A percentile compares a stretch with the other conserved stretches of the same genome.
phyloP scores from a whole-genome alignment of 257 asterid genomes.

The Ligustrum vulgare region DNA sequence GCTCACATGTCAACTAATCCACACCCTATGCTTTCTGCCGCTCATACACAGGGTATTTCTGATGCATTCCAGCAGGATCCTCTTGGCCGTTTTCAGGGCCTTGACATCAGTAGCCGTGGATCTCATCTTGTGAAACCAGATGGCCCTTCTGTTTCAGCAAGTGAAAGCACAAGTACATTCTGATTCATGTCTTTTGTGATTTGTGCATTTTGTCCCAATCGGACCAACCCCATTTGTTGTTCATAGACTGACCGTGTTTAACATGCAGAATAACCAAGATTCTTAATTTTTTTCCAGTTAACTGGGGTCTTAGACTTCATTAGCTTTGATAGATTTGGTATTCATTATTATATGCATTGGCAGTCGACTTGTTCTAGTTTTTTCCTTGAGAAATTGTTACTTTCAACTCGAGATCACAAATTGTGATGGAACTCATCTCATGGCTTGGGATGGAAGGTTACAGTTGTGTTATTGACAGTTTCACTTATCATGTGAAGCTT shows the following conservation, averaged over 20 bases:
- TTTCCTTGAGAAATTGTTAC: constrained; percentile 16
- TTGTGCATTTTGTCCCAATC: constrained; percentile 4
- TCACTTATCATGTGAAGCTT: constrained; percentile 31
- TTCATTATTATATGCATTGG: constrained; percentile 8
- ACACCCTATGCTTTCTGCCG: constrained; percentile 35
- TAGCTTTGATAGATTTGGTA: constrained; percentile 22
- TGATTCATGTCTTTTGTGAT: constrained; percentile 25
- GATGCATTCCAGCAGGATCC: constrained; percentile 46
- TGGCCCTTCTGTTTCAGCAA: constrained; percentile 56
- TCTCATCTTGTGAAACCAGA: constrained; percentile 58
- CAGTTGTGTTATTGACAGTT: background rate
- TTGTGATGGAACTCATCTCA: background rate
- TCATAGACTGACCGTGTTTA: constrained; percentile 52
- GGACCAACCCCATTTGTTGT: constrained; percentile 39
- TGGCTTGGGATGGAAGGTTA: background rate
- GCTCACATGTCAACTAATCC: constrained; percentile 54
- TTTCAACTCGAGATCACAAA: constrained; percentile 16
- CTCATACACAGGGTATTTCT: constrained; percentile 24
- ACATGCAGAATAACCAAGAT: constrained; percentile 35
- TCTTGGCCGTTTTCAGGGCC: constrained; percentile 63
- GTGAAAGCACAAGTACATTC: constrained; percentile 66
- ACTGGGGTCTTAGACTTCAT: constrained; percentile 34
- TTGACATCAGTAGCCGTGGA: constrained; percentile 51
- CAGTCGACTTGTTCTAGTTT: background rate
- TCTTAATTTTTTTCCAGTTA: constrained; percentile 36